phyloP scores from a whole-genome alignment of 495 filamentous ascomycete species.

The Neurospora discreta region DNA sequence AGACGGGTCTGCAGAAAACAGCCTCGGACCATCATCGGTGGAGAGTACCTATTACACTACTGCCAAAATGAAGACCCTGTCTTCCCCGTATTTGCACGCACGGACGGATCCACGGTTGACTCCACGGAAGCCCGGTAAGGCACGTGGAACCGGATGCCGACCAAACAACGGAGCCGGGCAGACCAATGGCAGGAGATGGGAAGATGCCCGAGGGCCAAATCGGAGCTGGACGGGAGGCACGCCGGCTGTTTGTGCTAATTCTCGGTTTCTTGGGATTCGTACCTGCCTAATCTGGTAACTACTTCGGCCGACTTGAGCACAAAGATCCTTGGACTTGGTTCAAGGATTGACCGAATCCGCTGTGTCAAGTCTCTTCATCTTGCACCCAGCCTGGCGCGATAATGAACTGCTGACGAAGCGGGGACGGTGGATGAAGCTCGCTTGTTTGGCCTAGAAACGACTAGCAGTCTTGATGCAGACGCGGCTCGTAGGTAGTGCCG shows the following conservation, averaged over 20 bases:
- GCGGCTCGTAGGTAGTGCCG: background rate
- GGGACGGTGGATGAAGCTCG: background rate
- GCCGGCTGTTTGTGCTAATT: background rate
- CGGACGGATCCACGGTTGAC: background rate
- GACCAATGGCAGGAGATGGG: background rate
- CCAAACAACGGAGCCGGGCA: background rate
- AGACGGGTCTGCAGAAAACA: background rate
- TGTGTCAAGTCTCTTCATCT: background rate
- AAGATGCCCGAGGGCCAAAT: background rate
- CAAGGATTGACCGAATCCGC: background rate
- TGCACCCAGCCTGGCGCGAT: background rate
- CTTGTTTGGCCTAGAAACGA: too few species aligned
- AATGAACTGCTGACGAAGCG: background rate
- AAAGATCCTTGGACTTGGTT: background rate
- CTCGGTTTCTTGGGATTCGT: background rate
- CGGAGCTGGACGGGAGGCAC: background rate
- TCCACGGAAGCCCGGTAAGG: background rate
- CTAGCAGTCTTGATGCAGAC: background rate
- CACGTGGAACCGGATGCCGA: background rate
- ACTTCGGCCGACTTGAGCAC: background rate
- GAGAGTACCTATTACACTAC: background rate
- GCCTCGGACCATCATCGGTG: background rate
- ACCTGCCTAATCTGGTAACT: background rate
- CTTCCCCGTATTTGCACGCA: background rate
- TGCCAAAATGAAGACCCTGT: background rate